Percentiles rank a stretch among this genome's conserved stretches.
These are phyloP conservation scores for Chenopodium quinoa DNA, from an alignment of 148 eudicot genomes.

Conservation along the genomic window DNA sequence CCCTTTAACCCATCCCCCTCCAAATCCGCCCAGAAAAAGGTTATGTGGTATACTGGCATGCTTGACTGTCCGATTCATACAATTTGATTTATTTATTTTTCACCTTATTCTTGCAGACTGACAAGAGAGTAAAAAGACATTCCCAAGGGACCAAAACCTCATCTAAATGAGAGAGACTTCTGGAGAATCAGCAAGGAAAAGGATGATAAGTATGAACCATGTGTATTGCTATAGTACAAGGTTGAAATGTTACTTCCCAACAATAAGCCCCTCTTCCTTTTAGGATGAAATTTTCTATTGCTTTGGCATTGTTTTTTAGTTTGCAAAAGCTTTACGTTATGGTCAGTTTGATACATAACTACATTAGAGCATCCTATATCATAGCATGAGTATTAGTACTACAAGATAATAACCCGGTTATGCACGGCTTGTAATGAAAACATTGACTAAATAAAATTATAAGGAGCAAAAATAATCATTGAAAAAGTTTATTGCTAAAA, in stretches of 20 bases:
- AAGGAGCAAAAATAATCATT: too few relatives aligned
- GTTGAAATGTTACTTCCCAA: not conserved
- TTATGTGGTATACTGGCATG: not conserved
- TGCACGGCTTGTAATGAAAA: too few relatives aligned
- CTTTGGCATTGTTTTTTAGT: not conserved
- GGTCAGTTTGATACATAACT: not conserved
- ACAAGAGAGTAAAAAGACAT: conserved; percentile 19
- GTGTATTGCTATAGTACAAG: not conserved
- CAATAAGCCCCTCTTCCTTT: not conserved
- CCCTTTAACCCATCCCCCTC: too few relatives aligned
- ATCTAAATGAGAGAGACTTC: conserved; percentile 11
- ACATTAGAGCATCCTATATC: too few relatives aligned
- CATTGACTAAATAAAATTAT: too few relatives aligned
- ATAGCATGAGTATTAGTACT: too few relatives aligned
- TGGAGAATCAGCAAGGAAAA: conserved; percentile 5
- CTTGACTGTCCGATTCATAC: not conserved
- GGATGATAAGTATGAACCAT: not conserved
- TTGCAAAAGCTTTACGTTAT: not conserved
- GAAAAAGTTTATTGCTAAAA: too few relatives aligned
- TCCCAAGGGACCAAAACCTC: conserved; percentile 6
- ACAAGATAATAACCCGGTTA: not conserved
- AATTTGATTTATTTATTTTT: not conserved
- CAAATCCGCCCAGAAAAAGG: too few relatives aligned
- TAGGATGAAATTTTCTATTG: not conserved
- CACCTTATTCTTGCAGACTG: conserved; percentile 18